A percentile compares a stretch with the other conserved stretches of the same genome.
Conservation (phyloP, 805 yeast species). For the Ascoidea asiatica region DNA sequence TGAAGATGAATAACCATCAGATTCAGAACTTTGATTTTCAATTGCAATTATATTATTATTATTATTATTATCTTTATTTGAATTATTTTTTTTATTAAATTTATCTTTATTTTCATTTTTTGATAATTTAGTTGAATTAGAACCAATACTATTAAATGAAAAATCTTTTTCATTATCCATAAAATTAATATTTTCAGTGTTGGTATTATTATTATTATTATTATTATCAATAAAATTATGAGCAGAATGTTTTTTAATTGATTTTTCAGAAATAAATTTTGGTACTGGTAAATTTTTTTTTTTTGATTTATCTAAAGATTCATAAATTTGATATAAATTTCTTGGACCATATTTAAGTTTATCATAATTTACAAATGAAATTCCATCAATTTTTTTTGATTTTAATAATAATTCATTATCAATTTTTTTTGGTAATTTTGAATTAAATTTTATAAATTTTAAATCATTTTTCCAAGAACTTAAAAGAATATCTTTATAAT, state of each 20-base stretch:
- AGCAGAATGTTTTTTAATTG: neutral
- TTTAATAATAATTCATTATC: slow-evolving; percentile 21
- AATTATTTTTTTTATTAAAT: slow-evolving; percentile 8
- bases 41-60: too few relatives aligned
- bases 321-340: slow-evolving; percentile 31
- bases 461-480: slow-evolving; percentile 69
- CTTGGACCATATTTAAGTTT: slow-evolving; percentile 42
- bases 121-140: too few relatives aligned
- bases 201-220: slow-evolving; percentile 9
- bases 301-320: slow-evolving; percentile 20
- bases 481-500: slow-evolving; percentile 59
- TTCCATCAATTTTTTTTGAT: slow-evolving; percentile 22
- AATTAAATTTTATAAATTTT: slow-evolving; percentile 40
- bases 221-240: slow-evolving; percentile 11
- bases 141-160: too few relatives aligned
- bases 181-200: neutral
- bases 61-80: neutral
- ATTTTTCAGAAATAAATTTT: slow-evolving; percentile 46
- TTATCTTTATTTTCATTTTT: too few relatives aligned
- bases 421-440: slow-evolving; percentile 16
- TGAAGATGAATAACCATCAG: too few relatives aligned
- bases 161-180: too few relatives aligned
- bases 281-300: slow-evolving; percentile 22
- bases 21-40: too few relatives aligned
- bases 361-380: slow-evolving; percentile 38